Percentiles rank a stretch among this genome's conserved stretches.
These are phyloP conservation scores for Lepiota venenata DNA, from an alignment of 768 basidiomycete genomes.

Conservation along the genomic window DNA sequence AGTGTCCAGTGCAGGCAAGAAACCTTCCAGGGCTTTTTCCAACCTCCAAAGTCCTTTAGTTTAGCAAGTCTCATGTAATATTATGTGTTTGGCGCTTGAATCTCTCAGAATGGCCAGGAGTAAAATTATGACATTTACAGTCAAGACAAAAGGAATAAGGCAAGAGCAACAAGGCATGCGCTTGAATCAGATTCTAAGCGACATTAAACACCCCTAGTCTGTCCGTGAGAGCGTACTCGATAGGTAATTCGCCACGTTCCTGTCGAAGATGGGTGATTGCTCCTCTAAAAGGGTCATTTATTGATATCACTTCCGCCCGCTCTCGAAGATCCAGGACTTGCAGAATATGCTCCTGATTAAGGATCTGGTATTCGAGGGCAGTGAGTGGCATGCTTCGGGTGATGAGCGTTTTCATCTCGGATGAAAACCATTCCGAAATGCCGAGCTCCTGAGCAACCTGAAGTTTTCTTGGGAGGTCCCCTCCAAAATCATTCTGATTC, in stretches of 20 bases:
- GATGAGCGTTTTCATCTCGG: background rate
- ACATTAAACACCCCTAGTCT: background rate
- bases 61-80: too few relatives aligned
- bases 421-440: conserved; percentile 3
- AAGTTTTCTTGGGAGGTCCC: background rate
- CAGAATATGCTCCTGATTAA: background rate
- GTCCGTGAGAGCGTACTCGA: background rate
- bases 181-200: too few relatives aligned
- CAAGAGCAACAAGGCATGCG: too few relatives aligned
- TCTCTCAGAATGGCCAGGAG: too few relatives aligned
- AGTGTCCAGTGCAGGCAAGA: too few relatives aligned
- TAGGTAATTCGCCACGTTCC: conserved; percentile 1
- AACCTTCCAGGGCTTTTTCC: too few relatives aligned
- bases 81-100: too few relatives aligned
- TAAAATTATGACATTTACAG: too few relatives aligned
- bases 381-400: background rate
- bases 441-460: conserved; percentile 7
- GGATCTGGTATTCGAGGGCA: background rate
- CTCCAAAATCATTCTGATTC: background rate
- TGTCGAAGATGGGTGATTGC: background rate
- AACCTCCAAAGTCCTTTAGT: too few relatives aligned
- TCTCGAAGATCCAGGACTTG: conserved; percentile 10
- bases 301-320: too few relatives aligned
- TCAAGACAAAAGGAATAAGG: too few relatives aligned
- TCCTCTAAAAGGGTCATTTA: too few relatives aligned